Evolutionary conservation across 202 grass and related monocot genomes (phyloP), one percentile per base, ranked within the genome.

Genomic region (Panicum virgatum): DNA sequence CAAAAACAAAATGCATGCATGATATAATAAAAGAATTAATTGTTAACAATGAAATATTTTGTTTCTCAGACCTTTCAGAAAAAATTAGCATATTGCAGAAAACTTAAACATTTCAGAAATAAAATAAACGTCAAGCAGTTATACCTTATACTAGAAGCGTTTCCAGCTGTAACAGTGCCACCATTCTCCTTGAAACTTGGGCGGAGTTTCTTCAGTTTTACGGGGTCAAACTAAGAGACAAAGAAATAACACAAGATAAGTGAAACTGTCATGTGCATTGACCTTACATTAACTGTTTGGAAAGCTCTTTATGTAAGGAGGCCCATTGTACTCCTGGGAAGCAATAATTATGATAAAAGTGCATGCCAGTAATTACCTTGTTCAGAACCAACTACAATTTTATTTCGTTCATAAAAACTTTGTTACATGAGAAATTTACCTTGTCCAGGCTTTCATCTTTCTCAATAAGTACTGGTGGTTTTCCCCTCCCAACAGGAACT

Each of bases 81-180:
- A 86, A 59, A 86, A 48, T 60, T 19, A 10, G 57, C 47, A 72
- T 19, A 23, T 16, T n/a, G 16, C n/a, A 48, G 14, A 82, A 62
- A 63, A 70, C 4, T 61, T 12, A 59, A 59, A 56, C 36, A 15
- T 47, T 3, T 42, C 18, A 27, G 13, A 80, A 57, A 19, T 20
- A 23, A 59, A 66, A 23, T 42, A 76, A 48, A 60, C 59, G 59
- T 38, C 42, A 79, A 82, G 44, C 59, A 71, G 39, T 10, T 68
- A 29, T 29, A 97, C 95, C 95, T 98, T 87, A 98, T 94, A 68
- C 95, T 95, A 88, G 95, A 98, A 53, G 95, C 86, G 73, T 98
- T 98, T 44, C 95, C 95, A 80, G 95, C 92, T 68, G 95, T 98
- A 83, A 98, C 92, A 40, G 88, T 98, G 12, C 92, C 95, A 57